Evolutionary conservation across 345 rosid genomes (phyloP), one percentile per base, ranked within the genome.

Genomic region (Raphanus raphanistrum): DNA sequence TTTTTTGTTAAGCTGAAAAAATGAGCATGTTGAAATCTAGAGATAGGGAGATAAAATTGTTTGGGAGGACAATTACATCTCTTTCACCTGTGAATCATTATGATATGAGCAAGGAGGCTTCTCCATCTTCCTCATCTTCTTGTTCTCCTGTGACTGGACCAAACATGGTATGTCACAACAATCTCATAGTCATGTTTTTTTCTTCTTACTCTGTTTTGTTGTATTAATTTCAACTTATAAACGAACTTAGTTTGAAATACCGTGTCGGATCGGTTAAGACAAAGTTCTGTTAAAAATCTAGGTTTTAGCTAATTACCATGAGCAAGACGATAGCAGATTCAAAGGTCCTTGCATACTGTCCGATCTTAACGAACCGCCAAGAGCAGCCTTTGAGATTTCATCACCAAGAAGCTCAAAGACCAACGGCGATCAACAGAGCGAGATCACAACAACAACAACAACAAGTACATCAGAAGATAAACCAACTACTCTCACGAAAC

Each of bases 401-500:
- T 79, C 85, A 15, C 70, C 70, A 60, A 70, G 82, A 68, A 79
- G 76, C 72, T 76, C 80, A 12, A 79, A 78, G 73, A 84, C 76
- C 77, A 71, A 77, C 10, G 11, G 60, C 13, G 87, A 64, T 76
- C 88, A 84, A 60, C 86, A 81, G 32, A 78, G 85, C 43, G 90
- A 85, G 66, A 75, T 78, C 77, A 77, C 81, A 71, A 72, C 80
- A 72, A 77, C 81, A 72, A 77, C 81, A 71, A 72, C 80, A 64
- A 70, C 82, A 26, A 86, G 79, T 77, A 70, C 85, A 72, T 8
- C 88, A 60, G 60, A 79, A 78, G 77, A 73, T 4, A 78, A 59
- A 72, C 43, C 77, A 54, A 85, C 85, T 4, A 31, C 85, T 17
- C 70, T 70, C 71, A 88, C 84, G 84, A 91, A 87, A 70, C 97